phyloP scores from a whole-genome alignment of 208 protist genomes.

The Trichomonas gallinae region DNA sequence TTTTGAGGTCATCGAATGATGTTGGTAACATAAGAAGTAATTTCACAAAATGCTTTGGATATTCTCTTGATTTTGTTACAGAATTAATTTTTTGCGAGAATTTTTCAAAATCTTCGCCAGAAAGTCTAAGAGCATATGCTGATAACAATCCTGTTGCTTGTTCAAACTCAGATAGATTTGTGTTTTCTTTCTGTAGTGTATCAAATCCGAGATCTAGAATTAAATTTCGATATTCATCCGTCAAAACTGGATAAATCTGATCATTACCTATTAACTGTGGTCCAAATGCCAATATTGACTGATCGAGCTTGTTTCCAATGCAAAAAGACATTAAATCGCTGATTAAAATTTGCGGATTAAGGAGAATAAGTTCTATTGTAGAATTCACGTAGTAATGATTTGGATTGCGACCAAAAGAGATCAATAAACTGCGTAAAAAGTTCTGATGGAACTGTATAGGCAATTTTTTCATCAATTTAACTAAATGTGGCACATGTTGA shows the following conservation, averaged over 20 bases:
- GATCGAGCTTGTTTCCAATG: neutral
- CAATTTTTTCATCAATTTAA: neutral
- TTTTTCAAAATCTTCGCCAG: neutral
- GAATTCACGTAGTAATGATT: neutral
- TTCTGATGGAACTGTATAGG: neutral
- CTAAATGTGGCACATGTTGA: neutral
- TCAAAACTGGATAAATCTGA: neutral
- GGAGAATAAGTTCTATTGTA: neutral
- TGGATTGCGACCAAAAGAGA: constrained; percentile 4
- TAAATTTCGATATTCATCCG: neutral
- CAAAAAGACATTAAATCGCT: neutral
- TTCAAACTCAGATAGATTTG: neutral
- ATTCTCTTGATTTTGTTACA: neutral
- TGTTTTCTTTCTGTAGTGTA: neutral
- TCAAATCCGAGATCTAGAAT: neutral
- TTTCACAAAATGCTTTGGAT: neutral
- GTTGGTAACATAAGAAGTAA: neutral
- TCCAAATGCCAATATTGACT: constrained; percentile 7
- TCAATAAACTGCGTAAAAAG: neutral
- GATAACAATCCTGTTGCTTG: neutral
- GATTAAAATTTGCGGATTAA: neutral
- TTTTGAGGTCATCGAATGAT: neutral
- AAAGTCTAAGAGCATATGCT: no score
- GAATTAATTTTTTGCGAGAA: neutral
- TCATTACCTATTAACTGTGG: neutral